Evolutionary conservation across 139 green algal genomes (phyloP).

Genomic region (Chlamydomonas sp.): DNA sequence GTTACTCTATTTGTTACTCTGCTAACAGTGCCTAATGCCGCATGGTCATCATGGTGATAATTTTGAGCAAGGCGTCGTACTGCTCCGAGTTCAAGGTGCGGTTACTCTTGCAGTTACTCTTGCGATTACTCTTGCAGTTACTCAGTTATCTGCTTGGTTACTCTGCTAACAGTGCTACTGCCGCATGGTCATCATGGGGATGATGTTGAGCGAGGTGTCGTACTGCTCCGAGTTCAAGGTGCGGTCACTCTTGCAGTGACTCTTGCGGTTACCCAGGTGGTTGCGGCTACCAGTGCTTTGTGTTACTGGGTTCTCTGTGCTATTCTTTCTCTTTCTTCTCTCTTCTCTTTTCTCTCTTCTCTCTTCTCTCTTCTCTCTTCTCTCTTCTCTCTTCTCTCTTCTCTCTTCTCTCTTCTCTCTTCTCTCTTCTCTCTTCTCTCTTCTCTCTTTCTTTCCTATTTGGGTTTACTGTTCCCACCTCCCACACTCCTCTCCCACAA

Average conservation of each 20-base stretch:
- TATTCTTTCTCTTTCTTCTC: neutral
- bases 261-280: too few species aligned
- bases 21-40: conserved; percentile 50
- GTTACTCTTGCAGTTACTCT: too few species aligned
- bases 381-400: too few species aligned
- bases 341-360: neutral
- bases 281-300: conserved; percentile 54
- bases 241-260: too few species aligned
- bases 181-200: neutral
- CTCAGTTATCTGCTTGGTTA: too few species aligned
- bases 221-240: conserved; percentile 24
- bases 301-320: conserved; percentile 15
- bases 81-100: conserved; percentile 21
- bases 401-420: too few species aligned
- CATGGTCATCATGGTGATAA: neutral
- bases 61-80: neutral
- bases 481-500: too few species aligned
- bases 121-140: too few species aligned
- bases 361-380: neutral
- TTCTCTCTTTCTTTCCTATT: too few species aligned
- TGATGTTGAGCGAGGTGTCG: neutral
- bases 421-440: too few species aligned
- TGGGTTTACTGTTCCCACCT: too few species aligned
- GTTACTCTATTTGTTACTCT: conserved; percentile 25
- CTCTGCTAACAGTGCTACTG: conserved; percentile 53